Evolutionary conservation across 2,329 filamentous ascomycete genomes (phyloP), one percentile per base, ranked within the genome.

Genomic region (Thermothelomyces thermophilus): DNA sequence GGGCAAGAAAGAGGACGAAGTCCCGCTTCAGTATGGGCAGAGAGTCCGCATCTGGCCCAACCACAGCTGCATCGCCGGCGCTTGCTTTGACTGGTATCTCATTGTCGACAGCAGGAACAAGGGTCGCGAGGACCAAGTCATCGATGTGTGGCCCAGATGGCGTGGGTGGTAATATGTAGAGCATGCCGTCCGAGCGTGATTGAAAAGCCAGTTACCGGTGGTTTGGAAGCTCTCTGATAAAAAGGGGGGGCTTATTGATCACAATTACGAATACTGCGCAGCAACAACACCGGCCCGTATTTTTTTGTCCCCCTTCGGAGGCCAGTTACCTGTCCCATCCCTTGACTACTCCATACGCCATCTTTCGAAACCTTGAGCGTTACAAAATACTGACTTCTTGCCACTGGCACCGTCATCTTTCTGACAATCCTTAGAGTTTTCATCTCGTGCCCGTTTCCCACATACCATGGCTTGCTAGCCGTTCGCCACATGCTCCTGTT

Each of bases 111-210:
- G 79, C 24, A 71, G 75, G 44, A 67, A 65, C 14, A 67, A 71
- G 46, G 74, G 73, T 0, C 70, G 71, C 19, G 74, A 79, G 57
- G 73, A 83, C 52, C 74, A 79, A 58, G 74, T 87, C 53, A 72
- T 87, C n/a, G 87, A 91, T 71, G 76, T 90, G 19, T 91, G 86
- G 86, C 70, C 77, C 14, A 71, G 84, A 54, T 85, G 82, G 75
- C 75, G 79, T 49, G 84, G 84, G 0, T 88, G 84, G 85, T 87
- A 66, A 70, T n/a, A n/a, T n/a, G n/a, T n/a, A n/a, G n/a, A n/a
- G n/a, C n/a, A n/a, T n/a, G n/a, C n/a, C n/a, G n/a, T n/a, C n/a
- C n/a, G n/a, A n/a, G n/a, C n/a, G n/a, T n/a, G n/a, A n/a, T n/a
- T n/a, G 14, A 35, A 33, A 10, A 33, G 3, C 30, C 3, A n/a